phyloP scores from a whole-genome alignment of 768 basidiomycete species.

The Pisolithus microcarpus region DNA sequence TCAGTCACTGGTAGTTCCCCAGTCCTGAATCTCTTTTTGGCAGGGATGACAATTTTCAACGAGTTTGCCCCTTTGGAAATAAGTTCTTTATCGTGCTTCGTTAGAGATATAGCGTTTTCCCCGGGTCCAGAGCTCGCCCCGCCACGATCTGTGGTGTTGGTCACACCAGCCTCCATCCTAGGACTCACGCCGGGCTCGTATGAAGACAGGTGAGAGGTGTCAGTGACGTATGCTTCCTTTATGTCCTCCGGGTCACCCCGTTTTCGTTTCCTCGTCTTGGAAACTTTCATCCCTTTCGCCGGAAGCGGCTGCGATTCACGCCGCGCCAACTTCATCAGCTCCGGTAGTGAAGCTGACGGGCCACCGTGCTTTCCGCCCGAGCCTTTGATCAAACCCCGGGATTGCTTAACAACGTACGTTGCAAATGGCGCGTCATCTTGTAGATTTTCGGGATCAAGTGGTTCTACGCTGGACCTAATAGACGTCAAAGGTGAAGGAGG shows the following conservation, averaged over 20 bases:
- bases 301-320: slow-evolving; percentile 6
- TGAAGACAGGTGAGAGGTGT: background rate
- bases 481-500: background rate
- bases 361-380: slow-evolving; percentile 8
- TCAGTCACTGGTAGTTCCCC: background rate
- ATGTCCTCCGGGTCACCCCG: background rate
- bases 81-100: no score
- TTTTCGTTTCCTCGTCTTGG: background rate
- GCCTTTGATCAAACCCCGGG: background rate
- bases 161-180: background rate
- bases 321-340: slow-evolving; percentile 13
- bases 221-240: background rate
- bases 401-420: background rate
- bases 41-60: background rate
- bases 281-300: no score
- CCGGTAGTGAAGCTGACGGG: slow-evolving; percentile 12
- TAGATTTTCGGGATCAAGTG: background rate
- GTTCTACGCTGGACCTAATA: background rate
- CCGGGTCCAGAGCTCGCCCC: no score
- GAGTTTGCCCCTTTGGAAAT: background rate
- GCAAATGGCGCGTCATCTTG: background rate
- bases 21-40: background rate
- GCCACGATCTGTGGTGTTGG: no score
- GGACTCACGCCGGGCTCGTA: background rate
- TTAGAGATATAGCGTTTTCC: no score